Conservation (phyloP, 176 grass and related monocot species). For the Coix lacrymajobi region DNA sequence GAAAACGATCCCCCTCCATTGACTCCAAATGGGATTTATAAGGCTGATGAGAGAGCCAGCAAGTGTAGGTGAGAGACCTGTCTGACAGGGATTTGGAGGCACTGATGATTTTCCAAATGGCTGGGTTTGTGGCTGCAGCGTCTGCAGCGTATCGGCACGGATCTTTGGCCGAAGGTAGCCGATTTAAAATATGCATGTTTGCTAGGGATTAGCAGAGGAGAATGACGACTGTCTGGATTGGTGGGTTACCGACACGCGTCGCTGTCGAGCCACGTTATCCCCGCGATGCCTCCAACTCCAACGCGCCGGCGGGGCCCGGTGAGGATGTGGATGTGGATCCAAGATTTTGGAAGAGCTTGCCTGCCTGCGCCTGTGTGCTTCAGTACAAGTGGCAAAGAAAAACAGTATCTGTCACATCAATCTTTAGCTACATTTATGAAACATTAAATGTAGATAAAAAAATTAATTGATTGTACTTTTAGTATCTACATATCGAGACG, state of each 20-base stretch:
- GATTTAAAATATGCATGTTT: background rate
- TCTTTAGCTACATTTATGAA: too few species aligned
- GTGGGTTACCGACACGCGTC: slow-evolving; percentile 27
- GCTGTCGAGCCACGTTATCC: slow-evolving; percentile 14
- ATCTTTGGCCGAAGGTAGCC: background rate
- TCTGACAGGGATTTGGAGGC: background rate
- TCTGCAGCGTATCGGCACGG: background rate
- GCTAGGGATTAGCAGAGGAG: background rate
- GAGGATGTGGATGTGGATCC: slow-evolving; percentile 30
- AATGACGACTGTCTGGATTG: background rate
- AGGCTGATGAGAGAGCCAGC: background rate
- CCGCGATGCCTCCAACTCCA: slow-evolving; percentile 18
- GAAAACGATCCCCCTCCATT: slow-evolving; percentile 23
- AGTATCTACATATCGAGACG: too few species aligned
- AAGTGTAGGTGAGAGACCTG: slow-evolving; percentile 16
- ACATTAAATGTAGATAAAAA: too few species aligned
- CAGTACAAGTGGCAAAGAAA: background rate
- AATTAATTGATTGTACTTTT: too few species aligned
- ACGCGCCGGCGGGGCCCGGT: background rate
- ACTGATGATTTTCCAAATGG: background rate
- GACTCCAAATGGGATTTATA: slow-evolving; percentile 7
- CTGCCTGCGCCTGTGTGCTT: background rate
- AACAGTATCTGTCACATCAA: too few species aligned
- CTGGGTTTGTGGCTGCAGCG: slow-evolving; percentile 15
- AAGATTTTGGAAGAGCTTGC: slow-evolving; percentile 9